Evolutionary conservation across 2,329 filamentous ascomycete genomes (phyloP).

Genomic region (Aspergillus sp.): DNA sequence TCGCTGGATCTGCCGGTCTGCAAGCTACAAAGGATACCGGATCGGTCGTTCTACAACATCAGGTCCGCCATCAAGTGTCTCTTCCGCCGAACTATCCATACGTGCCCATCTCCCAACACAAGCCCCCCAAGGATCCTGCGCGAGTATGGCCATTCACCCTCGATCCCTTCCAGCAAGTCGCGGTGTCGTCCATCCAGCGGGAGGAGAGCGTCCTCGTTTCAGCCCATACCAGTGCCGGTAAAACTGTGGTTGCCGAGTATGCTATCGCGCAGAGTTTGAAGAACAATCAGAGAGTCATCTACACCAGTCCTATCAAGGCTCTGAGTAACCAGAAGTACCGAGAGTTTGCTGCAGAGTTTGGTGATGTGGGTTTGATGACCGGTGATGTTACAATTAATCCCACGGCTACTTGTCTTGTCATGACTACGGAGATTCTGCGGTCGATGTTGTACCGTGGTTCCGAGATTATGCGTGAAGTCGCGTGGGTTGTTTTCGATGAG

Average conservation of each 20-base stretch:
- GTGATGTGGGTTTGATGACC: slow-evolving; percentile 96
- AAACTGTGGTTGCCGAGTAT: slow-evolving; percentile 97
- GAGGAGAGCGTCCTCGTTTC: slow-evolving; percentile 96
- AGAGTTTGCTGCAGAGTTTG: slow-evolving; percentile 93
- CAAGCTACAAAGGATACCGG: slow-evolving; percentile 62
- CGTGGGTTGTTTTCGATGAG: slow-evolving; percentile 97
- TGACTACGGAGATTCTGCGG: slow-evolving; percentile 98
- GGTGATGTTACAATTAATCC: slow-evolving; percentile 99
- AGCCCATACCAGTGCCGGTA: slow-evolving; percentile 94
- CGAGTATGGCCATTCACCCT: slow-evolving; percentile 83
- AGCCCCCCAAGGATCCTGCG: slow-evolving; percentile 81
- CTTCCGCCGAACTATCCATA: slow-evolving; percentile 93
- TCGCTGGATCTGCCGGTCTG: slow-evolving; percentile 73
- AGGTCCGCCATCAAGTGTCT: slow-evolving; percentile 97
- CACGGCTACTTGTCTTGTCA: slow-evolving; percentile 94
- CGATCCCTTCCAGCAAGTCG: slow-evolving; percentile 95
- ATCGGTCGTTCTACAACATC: slow-evolving; percentile 79
- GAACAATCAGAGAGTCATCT: slow-evolving; percentile 97
- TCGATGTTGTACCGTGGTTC: slow-evolving; percentile 98
- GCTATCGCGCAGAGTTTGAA: slow-evolving; percentile 96
- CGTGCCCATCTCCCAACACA: slow-evolving; percentile 90
- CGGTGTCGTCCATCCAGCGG: slow-evolving; percentile 90
- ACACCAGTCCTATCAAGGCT: slow-evolving; percentile 98
- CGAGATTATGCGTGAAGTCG: slow-evolving; percentile 98
- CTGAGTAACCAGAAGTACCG: slow-evolving; percentile 98